Evolutionary conservation across 2,329 filamentous ascomycete species (phyloP), one percentile per base, ranked within the genome.

Genomic region (Botrytis paeoniae): DNA sequence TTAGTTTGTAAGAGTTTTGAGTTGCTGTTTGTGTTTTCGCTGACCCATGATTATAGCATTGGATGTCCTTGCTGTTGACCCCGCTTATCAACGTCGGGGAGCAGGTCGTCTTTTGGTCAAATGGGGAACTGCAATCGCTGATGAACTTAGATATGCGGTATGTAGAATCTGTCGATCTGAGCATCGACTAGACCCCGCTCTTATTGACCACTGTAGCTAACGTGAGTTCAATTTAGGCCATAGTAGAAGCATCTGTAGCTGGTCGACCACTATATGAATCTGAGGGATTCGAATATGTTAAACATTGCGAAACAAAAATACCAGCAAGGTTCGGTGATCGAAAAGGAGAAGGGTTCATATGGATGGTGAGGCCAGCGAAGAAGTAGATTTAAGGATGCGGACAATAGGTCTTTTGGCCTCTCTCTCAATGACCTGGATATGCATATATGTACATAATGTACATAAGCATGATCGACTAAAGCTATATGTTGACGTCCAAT

Each of bases 71-170:
- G 66, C 48, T 18, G 66, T 69, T 39, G 66, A 69, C 57, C 66
- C 66, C 5, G 37, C 29, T 18, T 69, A 69, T 60, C 51, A 69
- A 16, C 66, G 66, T n/a, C 66, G 51, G 41, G 66, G 66, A 41
- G 66, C 37, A 29, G 66, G 66, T 60, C 48, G 54, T 1, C 66
- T 69, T 60, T 60, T 69, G 8, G 66, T 69, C 6, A 69, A 60
- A 69, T 69, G 66, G 66, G 66, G 66, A 69, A 69, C 51, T 60
- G 51, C 48, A 43, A 60, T 59, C 2, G 66, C 66, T 16, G 66
- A 69, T 35, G 66, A 69, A n/a, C 66, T 69, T 69, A 51, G 66
- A 43, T 69, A 69, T 25, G 16, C 25, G 66, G 66, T 69, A 69
- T 43, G 66, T 60, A 39, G 0, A 54, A 39, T 29, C 35, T 22